phyloP scores from a whole-genome alignment of 441 rosid species.

The Erodium texanum region DNA sequence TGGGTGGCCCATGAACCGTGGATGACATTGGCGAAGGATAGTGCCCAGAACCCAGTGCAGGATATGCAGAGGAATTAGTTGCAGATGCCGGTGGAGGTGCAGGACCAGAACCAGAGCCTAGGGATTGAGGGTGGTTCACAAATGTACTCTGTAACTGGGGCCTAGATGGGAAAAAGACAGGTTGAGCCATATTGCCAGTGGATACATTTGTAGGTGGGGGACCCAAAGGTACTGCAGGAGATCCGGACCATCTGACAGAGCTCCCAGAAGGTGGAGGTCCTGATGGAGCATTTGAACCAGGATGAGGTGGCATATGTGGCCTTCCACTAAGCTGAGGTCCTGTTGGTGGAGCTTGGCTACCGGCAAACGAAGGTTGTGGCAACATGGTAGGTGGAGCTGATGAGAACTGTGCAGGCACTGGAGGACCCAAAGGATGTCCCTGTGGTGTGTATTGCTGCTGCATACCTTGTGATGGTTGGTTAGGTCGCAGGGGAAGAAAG shows the following conservation, averaged over 20 bases:
- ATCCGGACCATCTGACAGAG: slow-evolving; percentile 32
- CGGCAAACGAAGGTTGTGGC: slow-evolving; percentile 23
- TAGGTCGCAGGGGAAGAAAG: slow-evolving; percentile 27
- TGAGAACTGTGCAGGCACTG: slow-evolving; percentile 24
- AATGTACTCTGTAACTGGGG: slow-evolving; percentile 17
- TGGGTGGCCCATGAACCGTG: slow-evolving; percentile 19
- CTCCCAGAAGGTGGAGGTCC: slow-evolving; percentile 28
- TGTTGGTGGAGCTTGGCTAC: slow-evolving; percentile 28
- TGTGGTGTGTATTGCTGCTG: slow-evolving; percentile 30
- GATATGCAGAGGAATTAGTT: slow-evolving; percentile 18
- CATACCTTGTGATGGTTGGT: slow-evolving; percentile 26
- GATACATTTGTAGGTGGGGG: not conserved
- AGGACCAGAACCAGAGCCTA: slow-evolving; percentile 22
- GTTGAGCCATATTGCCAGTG: slow-evolving; percentile 25
- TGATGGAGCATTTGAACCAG: slow-evolving; percentile 14
- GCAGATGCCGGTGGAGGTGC: not conserved
- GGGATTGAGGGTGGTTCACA: slow-evolving; percentile 21
- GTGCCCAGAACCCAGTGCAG: slow-evolving; percentile 17
- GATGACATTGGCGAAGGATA: slow-evolving; percentile 7
- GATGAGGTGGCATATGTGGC: slow-evolving; percentile 31
- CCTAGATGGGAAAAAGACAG: slow-evolving; percentile 21
- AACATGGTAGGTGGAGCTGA: slow-evolving; percentile 19
- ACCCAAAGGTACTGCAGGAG: slow-evolving; percentile 8
- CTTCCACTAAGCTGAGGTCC: slow-evolving; percentile 14
- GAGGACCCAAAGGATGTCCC: slow-evolving; percentile 28